Evolutionary conservation across 2,329 filamentous ascomycete species (phyloP), one percentile per base, ranked within the genome.

Genomic region (Botryosphaeria agaves): DNA sequence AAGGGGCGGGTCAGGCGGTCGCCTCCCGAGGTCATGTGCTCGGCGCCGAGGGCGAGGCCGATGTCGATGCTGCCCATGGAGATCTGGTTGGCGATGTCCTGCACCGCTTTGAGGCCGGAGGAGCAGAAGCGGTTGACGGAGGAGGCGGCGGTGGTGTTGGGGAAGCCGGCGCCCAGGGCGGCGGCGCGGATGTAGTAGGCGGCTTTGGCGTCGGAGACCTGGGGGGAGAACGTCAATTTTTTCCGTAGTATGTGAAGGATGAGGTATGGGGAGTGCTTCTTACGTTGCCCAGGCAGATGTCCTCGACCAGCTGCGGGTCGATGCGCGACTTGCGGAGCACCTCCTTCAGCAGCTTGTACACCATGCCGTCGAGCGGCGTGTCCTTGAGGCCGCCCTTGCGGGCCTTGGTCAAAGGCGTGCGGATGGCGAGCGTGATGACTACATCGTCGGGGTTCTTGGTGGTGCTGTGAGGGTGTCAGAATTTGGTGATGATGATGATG

Each of bases 81-180:
- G 54, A 98, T 94, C 51, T 84, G 71, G 59, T 89, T 77, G 30
- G 89, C 85, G 41, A 98, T 91, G 49, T 94, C 84, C 56, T 92
- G 85, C 4, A 85, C 81, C 34, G 89, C 85, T 59, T 94, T 91
- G 41, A 98, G 75, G 20, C 89, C 89, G 0, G 85, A 94, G 21
- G 83, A 91, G 68, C 89, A 98, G 74, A 98, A 95, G 37, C 89
- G 78, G 66, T 95, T 95, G 34, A 92, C 67, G 26, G 78, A 76
- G 26, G 70, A 85, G 39, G 79, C 82, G 40, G 73, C 71, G 29
- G 81, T 69, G 5, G 87, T 94, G 62, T 89, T 85, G 42, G 89
- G 85, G 64, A 89, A 92, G 43, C 89, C 89, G 34, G 89, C 89
- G 28, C 83, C 81, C 38, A 95, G 77, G 38, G 79, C 68, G 27